Base-by-base conservation (phyloP, 345 rosid species). In the Gossypium herbaceum region DNA sequence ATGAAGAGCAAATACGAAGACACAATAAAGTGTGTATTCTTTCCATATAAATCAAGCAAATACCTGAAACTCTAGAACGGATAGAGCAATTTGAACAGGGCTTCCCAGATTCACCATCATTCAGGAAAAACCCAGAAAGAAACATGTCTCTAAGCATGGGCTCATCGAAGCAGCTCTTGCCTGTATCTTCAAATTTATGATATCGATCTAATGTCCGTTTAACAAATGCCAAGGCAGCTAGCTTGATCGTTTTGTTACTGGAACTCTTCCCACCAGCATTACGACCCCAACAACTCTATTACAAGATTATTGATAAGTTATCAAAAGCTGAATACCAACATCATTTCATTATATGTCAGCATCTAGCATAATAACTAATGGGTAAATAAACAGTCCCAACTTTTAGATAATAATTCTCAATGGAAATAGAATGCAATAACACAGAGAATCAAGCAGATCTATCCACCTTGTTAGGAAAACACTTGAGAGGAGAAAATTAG, bases 91-190 rank as follows among this genome's bases (percentile, higher is more conserved):
- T 75, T 62, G 64, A 69, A 83, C 72, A 68, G 8, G 65, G 73
- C 77, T 76, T 84, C 12, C 75, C 74, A 76, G 86, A 82, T 79
- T 90, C 94, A 81, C 82, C 85, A 79, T 75, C 79, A 75, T 68
- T 76, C 41, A 54, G 80, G 70, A 88, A 83, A 76, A 80, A 71
- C 68, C 87, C 85, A 6, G 86, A 76, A 71, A 84, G 79, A 78
- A 90, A 89, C 82, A 88, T 84, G 77, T 90, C 85, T 78, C 75
- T 91, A 72, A 88, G 89, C 57, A 82, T 68, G 22, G 94, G 93
- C 75, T 91, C 99, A 79, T 84, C 82, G 76, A 95, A 95, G 85
- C 97, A 91, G 82, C 98, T 87, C 77, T 82, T 87, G 70, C 98
- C 98, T 4, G 91, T 84, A 67, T 87, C 89, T 85, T 95, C 97